Evolutionary conservation across 2,329 filamentous ascomycete genomes (phyloP).

Genomic region (Elsinoe fawcettii): DNA sequence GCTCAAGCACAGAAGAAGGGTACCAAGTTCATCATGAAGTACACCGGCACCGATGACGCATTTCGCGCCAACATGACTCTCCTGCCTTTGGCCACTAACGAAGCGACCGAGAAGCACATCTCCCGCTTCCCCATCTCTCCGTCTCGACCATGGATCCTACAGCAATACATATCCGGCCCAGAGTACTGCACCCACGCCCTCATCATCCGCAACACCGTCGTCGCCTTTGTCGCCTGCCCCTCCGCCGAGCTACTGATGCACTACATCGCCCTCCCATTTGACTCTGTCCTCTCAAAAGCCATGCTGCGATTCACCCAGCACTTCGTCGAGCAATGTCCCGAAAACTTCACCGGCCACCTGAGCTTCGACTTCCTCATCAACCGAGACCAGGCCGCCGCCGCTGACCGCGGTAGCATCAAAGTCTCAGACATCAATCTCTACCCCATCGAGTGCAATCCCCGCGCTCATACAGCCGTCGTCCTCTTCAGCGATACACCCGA

Average conservation of each 20-base stretch:
- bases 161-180: conserved; percentile 57
- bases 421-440: conserved; percentile 39
- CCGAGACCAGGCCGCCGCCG: conserved; percentile 32
- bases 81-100: conserved; percentile 48
- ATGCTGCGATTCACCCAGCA: conserved; percentile 59
- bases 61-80: conserved; percentile 56
- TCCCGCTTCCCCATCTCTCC: conserved; percentile 48
- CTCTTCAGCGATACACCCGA: conserved; percentile 46
- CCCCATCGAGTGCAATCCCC: conserved; percentile 64
- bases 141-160: conserved; percentile 55
- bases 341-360: conserved; percentile 58
- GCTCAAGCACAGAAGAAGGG: conserved; percentile 26
- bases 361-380: conserved; percentile 64
- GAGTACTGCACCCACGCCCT: conserved; percentile 68
- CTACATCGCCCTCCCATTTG: conserved; percentile 51
- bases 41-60: conserved; percentile 54
- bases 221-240: conserved; percentile 59
- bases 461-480: conserved; percentile 59
- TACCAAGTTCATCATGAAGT: conserved; percentile 58
- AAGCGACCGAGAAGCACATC: conserved; percentile 50
- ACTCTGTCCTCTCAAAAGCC: conserved; percentile 47
- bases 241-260: conserved; percentile 58
- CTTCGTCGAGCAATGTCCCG: conserved; percentile 46
- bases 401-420: conserved; percentile 19
- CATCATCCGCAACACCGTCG: conserved; percentile 56